phyloP scores from a whole-genome alignment of 225 moss, liverwort and hornwort genomes.

The Neckera pumila region DNA sequence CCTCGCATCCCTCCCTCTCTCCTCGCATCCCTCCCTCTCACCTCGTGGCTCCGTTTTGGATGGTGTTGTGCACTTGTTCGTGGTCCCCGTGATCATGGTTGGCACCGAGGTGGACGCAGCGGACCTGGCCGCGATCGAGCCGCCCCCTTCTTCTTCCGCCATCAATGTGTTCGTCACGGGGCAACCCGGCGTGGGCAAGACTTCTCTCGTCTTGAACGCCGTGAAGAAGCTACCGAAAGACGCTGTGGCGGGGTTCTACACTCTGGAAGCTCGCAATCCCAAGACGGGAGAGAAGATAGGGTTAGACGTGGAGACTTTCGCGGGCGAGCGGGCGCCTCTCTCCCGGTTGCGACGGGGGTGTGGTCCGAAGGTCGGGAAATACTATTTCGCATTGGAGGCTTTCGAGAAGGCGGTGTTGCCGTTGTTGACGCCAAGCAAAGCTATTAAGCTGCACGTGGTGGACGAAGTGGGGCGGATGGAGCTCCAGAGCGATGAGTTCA shows the following conservation, averaged over 20 bases:
- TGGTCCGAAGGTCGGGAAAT: conserved; percentile 80
- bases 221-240: conserved; percentile 70
- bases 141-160: conserved; percentile 41
- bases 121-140: conserved; percentile 11
- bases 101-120: conserved; percentile 15
- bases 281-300: conserved; percentile 82
- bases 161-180: conserved; percentile 89
- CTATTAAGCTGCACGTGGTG: conserved; percentile 69
- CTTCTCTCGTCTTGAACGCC: conserved; percentile 61
- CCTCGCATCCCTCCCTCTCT: too few relatives aligned
- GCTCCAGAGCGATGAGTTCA: conserved; percentile 67
- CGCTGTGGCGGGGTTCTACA: conserved; percentile 66
- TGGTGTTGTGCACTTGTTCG: not conserved
- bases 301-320: conserved; percentile 70
- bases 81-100: conserved; percentile 9
- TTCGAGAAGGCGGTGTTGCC: conserved; percentile 75
- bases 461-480: conserved; percentile 92
- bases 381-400: conserved; percentile 72
- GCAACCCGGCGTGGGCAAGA: conserved; percentile 53
- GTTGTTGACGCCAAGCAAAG: conserved; percentile 46
- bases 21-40: not conserved
- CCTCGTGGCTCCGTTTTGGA: not conserved
- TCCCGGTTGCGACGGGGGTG: conserved; percentile 76
- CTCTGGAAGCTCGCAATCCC: conserved; percentile 69
- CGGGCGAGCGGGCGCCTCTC: conserved; percentile 64